Base-by-base conservation (phyloP, 179 eudicot genomes). In the Heliamphora pulchella region DNA sequence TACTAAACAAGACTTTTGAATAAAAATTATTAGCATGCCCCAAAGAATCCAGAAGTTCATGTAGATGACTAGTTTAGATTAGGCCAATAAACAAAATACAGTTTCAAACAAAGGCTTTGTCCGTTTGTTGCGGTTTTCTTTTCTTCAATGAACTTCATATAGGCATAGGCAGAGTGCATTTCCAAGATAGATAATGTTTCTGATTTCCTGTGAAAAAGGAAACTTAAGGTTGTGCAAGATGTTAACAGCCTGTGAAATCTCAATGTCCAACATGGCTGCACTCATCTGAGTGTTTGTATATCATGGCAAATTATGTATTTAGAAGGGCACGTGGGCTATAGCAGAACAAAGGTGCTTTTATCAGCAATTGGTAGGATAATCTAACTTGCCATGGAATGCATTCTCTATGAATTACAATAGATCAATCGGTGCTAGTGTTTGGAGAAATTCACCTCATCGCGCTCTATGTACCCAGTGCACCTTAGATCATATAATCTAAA, bases 381-480 rank as follows among this genome's bases (percentile, higher is more conserved):
- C 18, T 62, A 53, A 10, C 18, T 10, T 43, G 44, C 50, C 9
- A 54, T 6, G 3, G 20, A 39, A 53, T 14, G 48, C 63, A 74
- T 31, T 50, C 20, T 50, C 43, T 18, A 39, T 48, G 71, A 80
- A 46, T 44, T 59, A 55, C n/a, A 11, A 43, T 11, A 15, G 6
- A 55, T 43, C 31, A 72, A 62, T 47, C 63, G 15, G 50, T n/a
- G 14, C 20, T 41, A 53, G 17, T 4, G 41, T 53, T 74, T 63
- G 50, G 4, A 31, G 17, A 9, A 44, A 57, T 67, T 69, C n/a
- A 76, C 98, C 96, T 93, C 98, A 53, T 93, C 98, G n/a, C 89
- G 89, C 79, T 88, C 94, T 70, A 93, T 93, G 81, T 80, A 92
- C 58, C 98, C 98, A 15, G 92, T 89, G 68, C 82, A 82, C 82